These are phyloP conservation scores for Helminthosporium solani DNA, from an alignment of 2,329 filamentous ascomycete genomes.

Conservation along the genomic window DNA sequence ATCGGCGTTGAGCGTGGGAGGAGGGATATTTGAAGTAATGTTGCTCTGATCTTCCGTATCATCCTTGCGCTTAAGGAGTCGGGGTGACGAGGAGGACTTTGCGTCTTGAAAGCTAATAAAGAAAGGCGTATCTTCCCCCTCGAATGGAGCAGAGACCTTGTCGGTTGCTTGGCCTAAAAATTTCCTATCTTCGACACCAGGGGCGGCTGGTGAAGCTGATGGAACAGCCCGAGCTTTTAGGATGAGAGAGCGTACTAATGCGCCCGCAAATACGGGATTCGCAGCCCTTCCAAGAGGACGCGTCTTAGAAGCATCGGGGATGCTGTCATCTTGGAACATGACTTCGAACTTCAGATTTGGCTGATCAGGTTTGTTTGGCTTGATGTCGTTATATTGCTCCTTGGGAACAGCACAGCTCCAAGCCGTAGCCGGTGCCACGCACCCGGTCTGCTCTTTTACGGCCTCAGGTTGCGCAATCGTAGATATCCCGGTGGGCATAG, in stretches of 20 bases:
- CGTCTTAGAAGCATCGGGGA: slow-evolving; percentile 34
- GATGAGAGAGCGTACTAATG: slow-evolving; percentile 34
- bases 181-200: slow-evolving; percentile 67
- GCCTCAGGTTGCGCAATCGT: slow-evolving; percentile 75
- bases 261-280: slow-evolving; percentile 52
- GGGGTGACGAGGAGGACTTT: slow-evolving; percentile 22
- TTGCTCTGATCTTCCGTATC: slow-evolving; percentile 37
- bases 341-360: slow-evolving; percentile 83
- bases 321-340: slow-evolving; percentile 56
- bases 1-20: slow-evolving; percentile 63
- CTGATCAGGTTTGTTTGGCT: slow-evolving; percentile 64
- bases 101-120: slow-evolving; percentile 70
- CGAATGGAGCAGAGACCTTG: slow-evolving; percentile 66
- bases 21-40: slow-evolving; percentile 59
- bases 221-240: slow-evolving; percentile 30
- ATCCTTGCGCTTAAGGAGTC: slow-evolving; percentile 41
- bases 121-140: slow-evolving; percentile 85
- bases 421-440: slow-evolving; percentile 68
- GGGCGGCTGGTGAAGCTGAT: slow-evolving; percentile 57
- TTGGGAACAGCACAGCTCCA: slow-evolving; percentile 89
- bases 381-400: slow-evolving; percentile 66
- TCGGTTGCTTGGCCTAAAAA: slow-evolving; percentile 90
- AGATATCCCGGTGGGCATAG: slow-evolving; percentile 79
- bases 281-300: slow-evolving; percentile 56
- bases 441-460: slow-evolving; percentile 63